Base-by-base conservation (phyloP, 805 yeast genomes). In the Naumovozyma baii region DNA sequence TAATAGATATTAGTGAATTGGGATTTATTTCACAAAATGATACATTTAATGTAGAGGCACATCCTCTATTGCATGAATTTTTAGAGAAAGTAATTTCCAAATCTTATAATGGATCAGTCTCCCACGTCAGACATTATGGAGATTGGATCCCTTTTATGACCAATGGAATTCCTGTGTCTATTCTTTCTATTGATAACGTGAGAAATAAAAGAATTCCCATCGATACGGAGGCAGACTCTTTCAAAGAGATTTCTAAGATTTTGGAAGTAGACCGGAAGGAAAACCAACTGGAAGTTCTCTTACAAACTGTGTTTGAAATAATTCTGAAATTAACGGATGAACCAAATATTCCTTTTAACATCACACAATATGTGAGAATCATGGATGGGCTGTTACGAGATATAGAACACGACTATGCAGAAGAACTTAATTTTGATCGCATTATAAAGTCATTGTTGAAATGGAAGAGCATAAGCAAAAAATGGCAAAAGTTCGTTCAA, bases 321-420 rank as follows among this genome's bases (percentile, higher is more conserved):
- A 61, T 71, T 0, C 51, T 85, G 8, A 68, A 71, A 34, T 51
- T 81, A n/a, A 70, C 78, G 0, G 94, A 86, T 49, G 74, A 71
- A 28, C 94, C 96, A 1, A 55, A 83, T 34, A 67, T 87, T 14
- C 94, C 94, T 1, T 80, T 71, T 48, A 73, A 79, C 54, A 57
- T 83, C 22, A 55, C 54, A 3, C 60, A 64, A 5, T 66, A 74
- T 40, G 74, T 73, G 2, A 53, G 61, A 1, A 59, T 59, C 9
- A 45, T 83, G 38, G 64, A 64, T 19, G 54, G 57, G 1, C 73
- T 73, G 46, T 54, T 68, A 12, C 58, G 63, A 19, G 80, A 76
- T 41, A 59, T 84, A 29, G 40, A 46, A 8, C 46, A 40, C 3
- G 49, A 48, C 3, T 45, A 63, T 3, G 39, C 41, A 1, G 34